Evolutionary conservation across 495 filamentous ascomycete species (phyloP).

Genomic region (Amorphotheca resinae): DNA sequence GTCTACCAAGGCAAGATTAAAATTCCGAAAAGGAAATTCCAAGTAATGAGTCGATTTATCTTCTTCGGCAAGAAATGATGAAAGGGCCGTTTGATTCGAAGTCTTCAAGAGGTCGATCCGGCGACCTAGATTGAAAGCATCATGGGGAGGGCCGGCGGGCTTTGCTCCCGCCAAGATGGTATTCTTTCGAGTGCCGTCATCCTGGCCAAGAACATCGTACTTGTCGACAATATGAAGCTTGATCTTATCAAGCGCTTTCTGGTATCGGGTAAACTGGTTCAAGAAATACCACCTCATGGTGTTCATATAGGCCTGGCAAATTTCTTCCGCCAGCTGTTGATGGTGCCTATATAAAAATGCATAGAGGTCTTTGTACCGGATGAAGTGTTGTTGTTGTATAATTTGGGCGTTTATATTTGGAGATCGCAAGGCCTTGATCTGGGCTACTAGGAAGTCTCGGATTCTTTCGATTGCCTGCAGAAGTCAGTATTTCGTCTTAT

Average conservation of each 20-base stretch:
- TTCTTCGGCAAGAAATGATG: slow-evolving; percentile 78
- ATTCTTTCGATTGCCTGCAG: slow-evolving; percentile 81
- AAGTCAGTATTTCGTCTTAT: slow-evolving; percentile 6
- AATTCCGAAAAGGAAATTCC: slow-evolving; percentile 81
- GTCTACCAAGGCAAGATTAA: slow-evolving; percentile 86
- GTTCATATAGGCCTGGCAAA: slow-evolving; percentile 88
- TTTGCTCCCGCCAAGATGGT: slow-evolving; percentile 27
- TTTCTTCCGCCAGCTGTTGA: slow-evolving; percentile 66
- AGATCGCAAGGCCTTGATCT: slow-evolving; percentile 84
- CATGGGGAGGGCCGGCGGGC: slow-evolving; percentile 52
- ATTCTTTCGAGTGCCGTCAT: slow-evolving; percentile 52
- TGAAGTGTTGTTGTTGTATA: slow-evolving; percentile 81
- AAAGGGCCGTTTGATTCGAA: slow-evolving; percentile 55
- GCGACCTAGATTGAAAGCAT: slow-evolving; percentile 78
- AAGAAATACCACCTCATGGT: slow-evolving; percentile 98
- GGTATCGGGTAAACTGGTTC: slow-evolving; percentile 83
- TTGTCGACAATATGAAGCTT: slow-evolving; percentile 73
- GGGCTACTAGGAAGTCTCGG: slow-evolving; percentile 81
- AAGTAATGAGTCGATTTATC: slow-evolving; percentile 74
- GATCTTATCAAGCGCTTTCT: slow-evolving; percentile 68
- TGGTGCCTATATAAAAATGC: slow-evolving; percentile 73
- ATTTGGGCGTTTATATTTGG: slow-evolving; percentile 94
- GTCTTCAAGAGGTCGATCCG: slow-evolving; percentile 67
- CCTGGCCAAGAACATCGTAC: slow-evolving; percentile 70
- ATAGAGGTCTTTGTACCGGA: slow-evolving; percentile 78